Evolutionary conservation across 1,139 yeast genomes (phyloP), one percentile per base, ranked within the genome.

Genomic region (Candida mesenterica): DNA sequence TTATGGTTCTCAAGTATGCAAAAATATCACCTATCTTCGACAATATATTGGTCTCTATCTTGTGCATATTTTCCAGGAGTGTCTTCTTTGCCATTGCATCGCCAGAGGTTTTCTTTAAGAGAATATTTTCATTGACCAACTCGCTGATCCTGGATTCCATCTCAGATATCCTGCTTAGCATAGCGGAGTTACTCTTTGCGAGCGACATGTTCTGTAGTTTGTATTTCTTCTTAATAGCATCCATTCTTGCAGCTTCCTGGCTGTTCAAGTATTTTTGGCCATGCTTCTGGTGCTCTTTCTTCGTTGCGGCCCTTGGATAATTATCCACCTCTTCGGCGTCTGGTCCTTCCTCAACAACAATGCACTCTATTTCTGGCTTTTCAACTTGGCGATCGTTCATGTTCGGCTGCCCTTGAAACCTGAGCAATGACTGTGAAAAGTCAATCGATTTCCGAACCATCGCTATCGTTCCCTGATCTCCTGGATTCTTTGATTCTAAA

Each of bases 101-200:
- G n/a, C 42, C 44, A 5, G 30, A 32, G 10, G 36, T 29, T 31
- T 44, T 42, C 28, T 37, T 35, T 7, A 46, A 32, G 13, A 38
- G 40, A 33, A 35, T 36, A 31, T 48, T 48, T 23, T 48, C 52
- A 15, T 39, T 38, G 17, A 39, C 35, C 30, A 48, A 38, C 10
- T 41, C 49, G 8, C 38, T 36, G 10, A 48, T 41, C 28, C 34
- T 70, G 10, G 56, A 48, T 49, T 81, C 86, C 55, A 82, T 55
- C 18, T 71, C 77, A 2, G 70, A 57, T 13, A 81, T 61, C 41
- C 65, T 73, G 24, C 67, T 50, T 59, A 71, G 60, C 52, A 81
- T 59, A 15, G 68, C 53, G 5, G 79, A 69, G 51, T 79, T 80
- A 37, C 72, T 73, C 44, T 68, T 72, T 1, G 84, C 83, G 26